Conservation (phyloP, 805 yeast species). For the Lipomyces orientalis region DNA sequence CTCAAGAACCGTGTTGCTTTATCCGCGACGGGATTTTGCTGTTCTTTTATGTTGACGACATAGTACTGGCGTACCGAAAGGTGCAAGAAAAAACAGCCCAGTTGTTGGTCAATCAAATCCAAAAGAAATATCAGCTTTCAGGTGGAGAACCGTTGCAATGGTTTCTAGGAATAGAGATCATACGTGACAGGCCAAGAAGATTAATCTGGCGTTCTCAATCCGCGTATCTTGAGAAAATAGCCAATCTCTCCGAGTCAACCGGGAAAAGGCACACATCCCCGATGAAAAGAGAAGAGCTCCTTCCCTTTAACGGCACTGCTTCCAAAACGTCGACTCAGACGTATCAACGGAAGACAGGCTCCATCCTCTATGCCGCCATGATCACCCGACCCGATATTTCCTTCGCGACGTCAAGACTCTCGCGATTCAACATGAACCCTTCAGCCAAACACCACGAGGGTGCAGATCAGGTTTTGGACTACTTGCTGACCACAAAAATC, state of each 20-base stretch:
- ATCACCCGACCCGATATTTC: not conserved
- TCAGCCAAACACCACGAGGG: not conserved
- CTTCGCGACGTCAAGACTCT: not conserved
- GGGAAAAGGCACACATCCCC: not conserved
- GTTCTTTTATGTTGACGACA: not conserved
- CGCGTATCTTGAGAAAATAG: not conserved
- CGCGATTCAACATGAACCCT: not conserved
- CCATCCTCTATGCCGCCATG: not conserved
- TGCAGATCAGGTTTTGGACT: not conserved
- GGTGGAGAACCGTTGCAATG: not conserved
- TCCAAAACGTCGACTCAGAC: not conserved
- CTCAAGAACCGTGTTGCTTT: not conserved
- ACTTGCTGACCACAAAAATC: no score
- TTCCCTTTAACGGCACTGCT: not conserved
- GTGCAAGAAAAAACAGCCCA: not conserved
- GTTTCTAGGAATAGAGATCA: not conserved
- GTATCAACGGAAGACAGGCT: not conserved
- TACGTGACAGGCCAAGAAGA: not conserved
- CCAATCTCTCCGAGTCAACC: not conserved
- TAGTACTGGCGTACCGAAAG: not conserved
- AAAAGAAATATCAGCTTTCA: not conserved
- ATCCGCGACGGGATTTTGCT: no score
- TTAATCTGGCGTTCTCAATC: not conserved
- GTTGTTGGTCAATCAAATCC: not conserved
- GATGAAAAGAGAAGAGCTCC: not conserved